These are phyloP conservation scores for Epichloe uncinata DNA, from an alignment of 2,329 filamentous ascomycete genomes.

Conservation along the genomic window DNA sequence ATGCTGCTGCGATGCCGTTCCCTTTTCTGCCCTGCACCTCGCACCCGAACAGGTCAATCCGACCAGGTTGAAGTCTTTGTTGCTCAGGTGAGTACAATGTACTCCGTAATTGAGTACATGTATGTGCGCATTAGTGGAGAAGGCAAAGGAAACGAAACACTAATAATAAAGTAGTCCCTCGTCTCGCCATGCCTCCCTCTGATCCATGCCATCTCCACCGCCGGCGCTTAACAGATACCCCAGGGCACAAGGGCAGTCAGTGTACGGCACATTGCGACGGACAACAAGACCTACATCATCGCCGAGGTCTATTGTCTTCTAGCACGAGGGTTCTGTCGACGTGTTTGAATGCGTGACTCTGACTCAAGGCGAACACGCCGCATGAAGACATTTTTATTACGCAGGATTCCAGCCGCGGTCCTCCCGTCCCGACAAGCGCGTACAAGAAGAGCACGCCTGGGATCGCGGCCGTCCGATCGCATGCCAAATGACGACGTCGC, in stretches of 20 bases:
- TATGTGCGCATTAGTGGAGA: not conserved
- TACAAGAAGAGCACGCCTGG: not conserved
- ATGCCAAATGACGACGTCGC: conserved; percentile 1
- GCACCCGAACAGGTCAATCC: too few relatives aligned
- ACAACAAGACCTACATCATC: not conserved
- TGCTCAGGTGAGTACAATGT: too few relatives aligned
- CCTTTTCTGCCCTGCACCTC: too few relatives aligned
- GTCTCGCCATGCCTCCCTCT: not conserved
- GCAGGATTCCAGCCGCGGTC: conserved; percentile 1
- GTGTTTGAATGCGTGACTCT: not conserved
- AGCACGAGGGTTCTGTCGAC: not conserved
- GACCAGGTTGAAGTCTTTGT: too few relatives aligned
- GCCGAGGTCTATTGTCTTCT: not conserved
- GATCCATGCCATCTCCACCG: not conserved
- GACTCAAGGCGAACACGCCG: not conserved
- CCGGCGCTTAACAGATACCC: not conserved
- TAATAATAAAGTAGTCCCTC: not conserved
- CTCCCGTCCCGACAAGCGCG: not conserved
- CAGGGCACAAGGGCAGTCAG: too few relatives aligned
- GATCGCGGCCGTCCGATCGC: not conserved
- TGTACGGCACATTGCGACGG: not conserved
- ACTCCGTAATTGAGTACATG: not conserved
- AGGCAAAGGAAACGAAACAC: conserved; percentile 4
- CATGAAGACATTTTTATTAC: not conserved
- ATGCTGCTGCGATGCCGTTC: too few relatives aligned